A percentile compares a stretch with the other conserved stretches of the same genome.
Conservation (phyloP, 2,329 filamentous ascomycete genomes). For the Arthrobotrys sphaeroides region DNA sequence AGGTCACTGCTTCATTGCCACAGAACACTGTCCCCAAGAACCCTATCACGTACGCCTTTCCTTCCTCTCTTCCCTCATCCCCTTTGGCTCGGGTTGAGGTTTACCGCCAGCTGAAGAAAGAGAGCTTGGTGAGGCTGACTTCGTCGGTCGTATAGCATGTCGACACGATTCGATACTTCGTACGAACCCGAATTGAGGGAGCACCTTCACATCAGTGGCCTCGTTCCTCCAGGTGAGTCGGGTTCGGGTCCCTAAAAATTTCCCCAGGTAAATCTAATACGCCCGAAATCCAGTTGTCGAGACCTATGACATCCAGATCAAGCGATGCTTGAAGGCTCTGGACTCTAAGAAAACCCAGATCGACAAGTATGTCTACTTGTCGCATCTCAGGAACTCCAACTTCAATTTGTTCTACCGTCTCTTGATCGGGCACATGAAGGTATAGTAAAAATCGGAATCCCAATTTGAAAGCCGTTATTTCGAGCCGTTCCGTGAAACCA, state of each 20-base stretch:
- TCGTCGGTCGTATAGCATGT: conserved; percentile 37
- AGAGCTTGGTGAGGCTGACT: conserved; percentile 18
- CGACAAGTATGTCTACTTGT: conserved; percentile 86
- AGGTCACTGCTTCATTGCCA: conserved; percentile 45
- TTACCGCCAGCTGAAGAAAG: not conserved
- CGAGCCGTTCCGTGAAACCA: conserved; percentile 12
- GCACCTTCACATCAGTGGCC: conserved; percentile 66
- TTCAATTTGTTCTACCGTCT: conserved; percentile 84
- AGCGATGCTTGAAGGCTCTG: conserved; percentile 78
- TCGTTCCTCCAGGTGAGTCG: conserved; percentile 64
- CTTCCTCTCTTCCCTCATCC: not conserved
- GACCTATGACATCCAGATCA: conserved; percentile 69
- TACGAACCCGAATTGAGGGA: conserved; percentile 65
- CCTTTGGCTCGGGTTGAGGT: not conserved
- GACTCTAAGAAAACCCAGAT: conserved; percentile 74
- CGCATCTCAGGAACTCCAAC: conserved; percentile 77
- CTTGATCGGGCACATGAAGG: conserved; percentile 76
- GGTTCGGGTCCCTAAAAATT: not conserved
- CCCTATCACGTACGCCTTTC: conserved; percentile 49
- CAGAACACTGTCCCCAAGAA: conserved; percentile 49
- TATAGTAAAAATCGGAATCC: conserved; percentile 56
- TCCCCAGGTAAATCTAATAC: conserved; percentile 2
- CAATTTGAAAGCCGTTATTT: not conserved
- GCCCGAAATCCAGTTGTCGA: conserved; percentile 61
- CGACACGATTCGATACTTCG: conserved; percentile 63